Conservation (phyloP, 73 alveolate genomes). For the Diophrys sp. region DNA sequence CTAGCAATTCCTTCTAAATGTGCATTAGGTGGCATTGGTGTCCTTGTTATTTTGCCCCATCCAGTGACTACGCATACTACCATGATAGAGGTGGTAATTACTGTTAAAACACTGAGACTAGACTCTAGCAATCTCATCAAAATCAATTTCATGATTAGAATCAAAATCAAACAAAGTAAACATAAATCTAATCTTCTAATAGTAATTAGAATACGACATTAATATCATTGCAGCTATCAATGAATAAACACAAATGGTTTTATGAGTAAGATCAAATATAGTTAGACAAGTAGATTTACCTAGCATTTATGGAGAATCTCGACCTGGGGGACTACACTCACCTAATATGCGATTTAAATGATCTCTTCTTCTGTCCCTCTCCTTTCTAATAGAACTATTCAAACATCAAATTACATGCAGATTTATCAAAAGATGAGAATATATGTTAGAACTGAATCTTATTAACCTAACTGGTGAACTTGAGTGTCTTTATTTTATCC, state of each 20-base stretch:
- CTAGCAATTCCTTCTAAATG: constrained; percentile 29
- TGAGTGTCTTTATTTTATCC: neutral
- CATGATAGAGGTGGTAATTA: too few species aligned
- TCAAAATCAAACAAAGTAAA: constrained; percentile 54
- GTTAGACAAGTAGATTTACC: neutral
- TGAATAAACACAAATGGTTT: constrained; percentile 12
- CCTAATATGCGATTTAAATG: too few species aligned
- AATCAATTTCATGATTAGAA: constrained; percentile 32
- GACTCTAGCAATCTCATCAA: constrained; percentile 38
- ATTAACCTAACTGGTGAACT: neutral
- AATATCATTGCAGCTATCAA: constrained; percentile 26
- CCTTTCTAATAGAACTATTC: too few species aligned
- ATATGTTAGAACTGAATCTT: neutral
- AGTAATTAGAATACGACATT: constrained; percentile 39
- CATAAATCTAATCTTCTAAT: constrained; percentile 30
- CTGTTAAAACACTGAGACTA: too few species aligned
- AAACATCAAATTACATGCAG: neutral
- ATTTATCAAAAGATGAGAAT: neutral
- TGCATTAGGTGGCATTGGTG: constrained; percentile 5
- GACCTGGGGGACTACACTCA: neutral
- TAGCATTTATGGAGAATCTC: neutral
- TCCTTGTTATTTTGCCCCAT: constrained; percentile 16
- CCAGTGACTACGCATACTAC: constrained; percentile 34
- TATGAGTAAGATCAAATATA: neutral
- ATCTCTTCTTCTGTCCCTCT: too few species aligned